Evolutionary conservation across 805 yeast species (phyloP), one percentile per base, ranked within the genome.

Genomic region (Metschnikowia reukaufii): DNA sequence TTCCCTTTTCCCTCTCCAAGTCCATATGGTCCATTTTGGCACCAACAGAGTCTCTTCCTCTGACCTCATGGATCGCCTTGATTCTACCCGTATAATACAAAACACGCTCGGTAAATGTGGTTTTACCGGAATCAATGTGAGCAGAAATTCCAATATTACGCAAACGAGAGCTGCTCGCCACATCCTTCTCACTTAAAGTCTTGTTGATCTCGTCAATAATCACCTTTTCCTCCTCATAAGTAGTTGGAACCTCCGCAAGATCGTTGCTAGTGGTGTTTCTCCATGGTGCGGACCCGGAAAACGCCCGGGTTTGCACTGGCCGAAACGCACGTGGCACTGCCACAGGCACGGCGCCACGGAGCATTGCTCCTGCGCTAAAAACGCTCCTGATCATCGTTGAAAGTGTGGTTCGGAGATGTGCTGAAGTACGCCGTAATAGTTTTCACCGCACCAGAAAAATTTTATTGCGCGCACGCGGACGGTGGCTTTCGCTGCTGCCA

Each of bases 11-110:
- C 66, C 99, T 83, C 72, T 94, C 99, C 57, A 94, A 77, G 59
- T 94, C 99, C 99, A 94, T 94, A 51, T 91, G 92, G 69, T 94
- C 99, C 99, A 94, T 94, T 73, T 91, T 94, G 47, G 99, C 99
- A 51, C 99, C 99, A 48, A 94, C 98, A 56, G 90, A 84, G 66
- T 94, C 99, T 61, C 94, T 82, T 39, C 99, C 99, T 66, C 99
- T 79, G 38, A 88, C 97, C 69, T 91, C 98, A 63, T 91, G 98
- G 61, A 91, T 92, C 23, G 96, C 96, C 64, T 91, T 88, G 67
- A 94, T 94, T 64, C 99, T 81, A 50, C 99, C 99, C 2, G 99
- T 94, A 66, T 94, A 94, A 71, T 81, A 94, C 59, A 94, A 72
- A 27, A 94, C 99, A 66, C 99, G 86, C 71, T 94, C 99, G 13